Percentiles rank a stretch among this genome's conserved stretches.
Conservation (phyloP, 306 rosid genomes). For the Fagus crenata region DNA sequence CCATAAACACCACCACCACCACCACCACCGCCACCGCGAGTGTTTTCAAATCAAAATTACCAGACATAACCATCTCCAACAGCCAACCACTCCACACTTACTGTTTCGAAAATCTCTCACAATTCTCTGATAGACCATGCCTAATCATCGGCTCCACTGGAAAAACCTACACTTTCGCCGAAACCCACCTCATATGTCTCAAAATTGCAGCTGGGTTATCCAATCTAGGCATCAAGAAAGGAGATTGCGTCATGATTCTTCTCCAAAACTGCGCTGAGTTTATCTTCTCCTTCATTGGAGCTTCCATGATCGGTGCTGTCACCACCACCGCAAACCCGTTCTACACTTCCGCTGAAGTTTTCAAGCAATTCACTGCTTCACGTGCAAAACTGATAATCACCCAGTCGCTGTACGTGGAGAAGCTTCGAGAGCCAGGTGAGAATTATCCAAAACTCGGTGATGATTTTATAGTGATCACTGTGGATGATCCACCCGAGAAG, state of each 20-base stretch:
- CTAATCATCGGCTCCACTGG: slow-evolving; percentile 69
- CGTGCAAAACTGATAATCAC: slow-evolving; percentile 63
- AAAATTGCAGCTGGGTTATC: slow-evolving; percentile 56
- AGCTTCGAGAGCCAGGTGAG: slow-evolving; percentile 36
- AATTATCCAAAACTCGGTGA: slow-evolving; percentile 35
- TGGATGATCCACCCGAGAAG: slow-evolving; percentile 63
- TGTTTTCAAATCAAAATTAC: slow-evolving; percentile 64
- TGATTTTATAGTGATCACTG: slow-evolving; percentile 47
- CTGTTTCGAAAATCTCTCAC: slow-evolving; percentile 49
- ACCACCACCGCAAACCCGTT: slow-evolving; percentile 78
- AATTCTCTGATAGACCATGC: slow-evolving; percentile 55
- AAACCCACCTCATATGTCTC: slow-evolving; percentile 40
- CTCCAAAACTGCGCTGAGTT: slow-evolving; percentile 76
- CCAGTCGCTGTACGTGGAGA: slow-evolving; percentile 57
- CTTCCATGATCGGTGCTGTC: slow-evolving; percentile 77
- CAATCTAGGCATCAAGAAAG: slow-evolving; percentile 52
- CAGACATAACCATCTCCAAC: slow-evolving; percentile 66
- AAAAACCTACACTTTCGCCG: slow-evolving; percentile 48
- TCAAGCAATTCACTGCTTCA: slow-evolving; percentile 54
- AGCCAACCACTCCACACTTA: slow-evolving; percentile 73
- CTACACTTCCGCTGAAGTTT: slow-evolving; percentile 67
- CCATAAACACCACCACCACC: not conserved
- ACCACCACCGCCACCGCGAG: not conserved
- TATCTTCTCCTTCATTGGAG: slow-evolving; percentile 62
- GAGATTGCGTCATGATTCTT: slow-evolving; percentile 74